Evolutionary conservation across 2,329 filamentous ascomycete genomes (phyloP).

Genomic region (Aspergillus floridensis): DNA sequence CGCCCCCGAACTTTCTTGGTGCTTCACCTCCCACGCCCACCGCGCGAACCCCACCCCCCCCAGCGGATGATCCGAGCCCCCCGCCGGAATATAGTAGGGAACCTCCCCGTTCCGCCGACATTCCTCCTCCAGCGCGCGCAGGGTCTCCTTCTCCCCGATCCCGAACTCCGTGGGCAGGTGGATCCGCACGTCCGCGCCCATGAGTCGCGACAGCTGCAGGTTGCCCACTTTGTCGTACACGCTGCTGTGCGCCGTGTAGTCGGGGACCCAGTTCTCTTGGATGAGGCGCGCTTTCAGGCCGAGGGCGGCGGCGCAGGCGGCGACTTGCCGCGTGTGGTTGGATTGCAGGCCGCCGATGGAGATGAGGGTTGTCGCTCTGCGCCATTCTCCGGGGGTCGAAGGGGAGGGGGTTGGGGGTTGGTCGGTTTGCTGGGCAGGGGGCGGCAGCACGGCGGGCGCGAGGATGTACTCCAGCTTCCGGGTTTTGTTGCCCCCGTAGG

Average conservation of each 20-base stretch:
- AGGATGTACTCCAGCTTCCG: conserved; percentile 69
- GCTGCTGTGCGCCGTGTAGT: conserved; percentile 47
- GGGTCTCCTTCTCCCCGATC: conserved; percentile 65
- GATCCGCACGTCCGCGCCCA: conserved; percentile 63
- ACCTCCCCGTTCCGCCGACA: conserved; percentile 54
- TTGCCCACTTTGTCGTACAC: conserved; percentile 66
- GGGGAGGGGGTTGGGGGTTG: conserved; percentile 41
- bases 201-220: conserved; percentile 66
- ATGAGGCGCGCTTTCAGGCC: conserved; percentile 54
- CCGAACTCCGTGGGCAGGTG: conserved; percentile 59
- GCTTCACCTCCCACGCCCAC: conserved; percentile 67
- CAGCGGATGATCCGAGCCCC: conserved; percentile 67
- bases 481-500: conserved; percentile 68
- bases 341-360: conserved; percentile 67
- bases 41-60: conserved; percentile 69
- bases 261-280: conserved; percentile 69
- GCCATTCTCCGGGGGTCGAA: conserved; percentile 44
- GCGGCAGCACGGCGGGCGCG: conserved; percentile 15
- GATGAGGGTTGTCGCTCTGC: conserved; percentile 61
- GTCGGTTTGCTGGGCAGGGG: no score
- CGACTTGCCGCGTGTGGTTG: conserved; percentile 68
- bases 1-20: conserved; percentile 54
- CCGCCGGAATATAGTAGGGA: conserved; percentile 71
- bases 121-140: conserved; percentile 55
- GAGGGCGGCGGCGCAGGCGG: conserved; percentile 58